These are phyloP conservation scores for Coemansia sp. DNA, from an alignment of 192 early-diverging fungal genomes.

Conservation along the genomic window DNA sequence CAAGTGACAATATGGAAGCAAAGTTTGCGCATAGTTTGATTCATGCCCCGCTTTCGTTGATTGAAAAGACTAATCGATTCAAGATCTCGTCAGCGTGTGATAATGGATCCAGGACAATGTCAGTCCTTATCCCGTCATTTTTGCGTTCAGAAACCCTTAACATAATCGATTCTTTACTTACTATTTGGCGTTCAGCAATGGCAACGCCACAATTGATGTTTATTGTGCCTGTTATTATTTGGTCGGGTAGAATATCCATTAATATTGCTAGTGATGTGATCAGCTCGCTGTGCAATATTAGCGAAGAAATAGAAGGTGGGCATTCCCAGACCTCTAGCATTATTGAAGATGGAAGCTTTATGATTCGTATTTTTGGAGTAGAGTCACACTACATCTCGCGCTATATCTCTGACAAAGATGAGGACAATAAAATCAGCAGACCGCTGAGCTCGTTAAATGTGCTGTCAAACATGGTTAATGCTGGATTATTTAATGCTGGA, in stretches of 20 bases:
- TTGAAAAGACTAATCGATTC: slow-evolving; percentile 10
- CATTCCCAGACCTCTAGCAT: slow-evolving; percentile 14
- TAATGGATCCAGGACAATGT: neutral
- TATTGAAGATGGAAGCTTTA: slow-evolving; percentile 62
- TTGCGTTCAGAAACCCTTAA: neutral
- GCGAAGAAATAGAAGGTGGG: neutral
- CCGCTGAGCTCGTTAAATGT: slow-evolving; percentile 61
- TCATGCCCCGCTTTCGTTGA: slow-evolving; percentile 1
- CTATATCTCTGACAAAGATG: slow-evolving; percentile 62
- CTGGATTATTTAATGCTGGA: slow-evolving; percentile 52
- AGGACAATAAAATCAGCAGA: slow-evolving; percentile 58
- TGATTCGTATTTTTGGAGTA: slow-evolving; percentile 69
- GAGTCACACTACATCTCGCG: slow-evolving; percentile 58
- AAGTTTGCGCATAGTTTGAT: slow-evolving; percentile 4
- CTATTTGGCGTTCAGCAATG: neutral
- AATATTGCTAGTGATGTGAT: neutral
- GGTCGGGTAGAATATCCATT: neutral
- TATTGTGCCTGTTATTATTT: slow-evolving; percentile 17
- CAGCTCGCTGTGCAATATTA: neutral
- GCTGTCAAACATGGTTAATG: slow-evolving; percentile 57
- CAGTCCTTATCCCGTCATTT: neutral
- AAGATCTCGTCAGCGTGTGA: neutral
- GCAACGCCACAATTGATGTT: slow-evolving; percentile 19
- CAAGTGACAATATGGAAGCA: neutral
- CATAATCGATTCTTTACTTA: neutral